Percentiles rank a stretch among this genome's conserved stretches.
phyloP scores from a whole-genome alignment of 2,329 filamentous ascomycete genomes.

The Geosmithia putterillii region DNA sequence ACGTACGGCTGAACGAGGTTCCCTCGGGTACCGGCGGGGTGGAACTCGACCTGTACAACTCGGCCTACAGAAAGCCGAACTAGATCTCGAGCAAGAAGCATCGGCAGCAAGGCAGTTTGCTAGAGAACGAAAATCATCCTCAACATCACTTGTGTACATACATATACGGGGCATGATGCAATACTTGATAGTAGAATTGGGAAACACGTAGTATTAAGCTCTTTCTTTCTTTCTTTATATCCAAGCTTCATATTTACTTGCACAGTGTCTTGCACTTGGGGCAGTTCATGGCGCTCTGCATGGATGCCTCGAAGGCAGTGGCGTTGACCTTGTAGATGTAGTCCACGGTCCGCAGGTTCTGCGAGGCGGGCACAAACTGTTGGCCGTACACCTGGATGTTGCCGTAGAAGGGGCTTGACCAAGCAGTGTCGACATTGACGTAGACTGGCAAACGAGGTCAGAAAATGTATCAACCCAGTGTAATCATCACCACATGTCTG shows the following conservation, averaged over 20 bases:
- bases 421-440: constrained; percentile 2
- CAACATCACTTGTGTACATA: too few relatives aligned
- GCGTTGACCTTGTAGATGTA: not conserved
- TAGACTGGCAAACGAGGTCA: not conserved
- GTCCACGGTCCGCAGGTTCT: not conserved
- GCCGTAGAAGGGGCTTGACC: constrained; percentile 2
- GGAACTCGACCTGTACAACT: too few relatives aligned
- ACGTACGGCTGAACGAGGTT: too few relatives aligned
- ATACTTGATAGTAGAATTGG: too few relatives aligned
- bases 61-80: too few relatives aligned
- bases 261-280: not conserved
- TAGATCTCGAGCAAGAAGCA: too few relatives aligned
- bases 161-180: too few relatives aligned
- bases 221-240: too few relatives aligned
- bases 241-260: not conserved
- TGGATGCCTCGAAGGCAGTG: not conserved
- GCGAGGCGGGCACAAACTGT: not conserved
- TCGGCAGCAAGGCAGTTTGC: too few relatives aligned
- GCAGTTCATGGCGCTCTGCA: not conserved
- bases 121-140: too few relatives aligned
- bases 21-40: too few relatives aligned
- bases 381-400: constrained; percentile 1
- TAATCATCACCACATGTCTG: not conserved
- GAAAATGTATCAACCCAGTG: not conserved
- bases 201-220: too few relatives aligned